Conservation (phyloP, 495 filamentous ascomycete species). For the Neurospora terricola region DNA sequence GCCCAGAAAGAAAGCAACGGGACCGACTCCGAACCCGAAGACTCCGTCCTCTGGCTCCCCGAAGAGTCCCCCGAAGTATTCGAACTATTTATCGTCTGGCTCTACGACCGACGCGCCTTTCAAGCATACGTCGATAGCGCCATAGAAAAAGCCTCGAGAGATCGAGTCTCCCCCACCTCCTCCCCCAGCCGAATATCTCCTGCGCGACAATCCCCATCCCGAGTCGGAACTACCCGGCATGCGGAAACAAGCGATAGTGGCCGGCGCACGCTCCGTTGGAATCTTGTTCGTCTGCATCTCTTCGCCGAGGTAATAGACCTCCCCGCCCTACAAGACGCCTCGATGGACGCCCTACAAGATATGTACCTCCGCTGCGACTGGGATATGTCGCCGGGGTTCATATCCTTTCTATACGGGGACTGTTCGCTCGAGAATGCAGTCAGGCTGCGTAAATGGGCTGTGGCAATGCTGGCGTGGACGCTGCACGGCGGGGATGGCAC, state of each 20-base stretch:
- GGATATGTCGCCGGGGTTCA: conserved; percentile 34
- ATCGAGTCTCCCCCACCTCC: not conserved
- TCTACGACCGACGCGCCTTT: conserved; percentile 28
- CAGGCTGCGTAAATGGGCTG: conserved; percentile 36
- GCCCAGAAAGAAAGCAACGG: conserved; percentile 5
- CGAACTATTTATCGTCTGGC: conserved; percentile 36
- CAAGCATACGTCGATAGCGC: conserved; percentile 28
- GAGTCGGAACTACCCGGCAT: not conserved
- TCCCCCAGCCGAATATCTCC: conserved; percentile 3
- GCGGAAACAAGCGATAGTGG: conserved; percentile 10
- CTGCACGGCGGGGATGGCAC: conserved; percentile 19
- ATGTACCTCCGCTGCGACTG: conserved; percentile 40
- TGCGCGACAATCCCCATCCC: not conserved
- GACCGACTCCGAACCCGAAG: conserved; percentile 9
- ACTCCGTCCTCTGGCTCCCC: conserved; percentile 28
- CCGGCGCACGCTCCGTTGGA: conserved; percentile 24
- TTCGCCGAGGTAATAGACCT: conserved; percentile 35
- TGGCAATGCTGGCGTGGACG: conserved; percentile 39
- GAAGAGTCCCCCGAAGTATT: conserved; percentile 36
- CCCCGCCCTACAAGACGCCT: conserved; percentile 32
- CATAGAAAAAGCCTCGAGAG: conserved; percentile 15
- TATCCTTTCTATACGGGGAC: conserved; percentile 34
- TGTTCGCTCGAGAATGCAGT: conserved; percentile 31
- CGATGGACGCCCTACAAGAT: conserved; percentile 41
- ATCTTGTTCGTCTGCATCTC: conserved; percentile 35